A percentile compares a stretch with the other conserved stretches of the same genome.
phyloP scores from a whole-genome alignment of 2,329 filamentous ascomycete genomes.

The Neonectria neomacrospora region DNA sequence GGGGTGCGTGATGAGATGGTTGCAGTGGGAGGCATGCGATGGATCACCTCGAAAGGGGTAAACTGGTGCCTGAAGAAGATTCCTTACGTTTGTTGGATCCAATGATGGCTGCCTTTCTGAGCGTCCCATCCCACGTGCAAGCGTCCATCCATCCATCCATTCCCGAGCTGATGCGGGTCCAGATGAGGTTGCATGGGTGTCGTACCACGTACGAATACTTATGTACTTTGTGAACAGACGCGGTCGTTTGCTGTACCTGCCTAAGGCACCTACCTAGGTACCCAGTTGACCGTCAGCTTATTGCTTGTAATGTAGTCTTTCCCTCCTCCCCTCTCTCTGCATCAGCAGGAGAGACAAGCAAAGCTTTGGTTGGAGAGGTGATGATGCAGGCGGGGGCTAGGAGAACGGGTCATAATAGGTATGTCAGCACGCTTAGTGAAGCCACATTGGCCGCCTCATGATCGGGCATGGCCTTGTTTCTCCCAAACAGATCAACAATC shows the following conservation, averaged over 20 bases:
- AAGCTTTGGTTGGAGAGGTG: neutral
- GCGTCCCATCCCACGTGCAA: neutral
- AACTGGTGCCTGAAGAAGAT: conserved; percentile 11
- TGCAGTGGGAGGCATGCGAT: neutral
- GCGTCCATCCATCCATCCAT: neutral
- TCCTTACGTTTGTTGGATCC: neutral
- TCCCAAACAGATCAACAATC: neutral
- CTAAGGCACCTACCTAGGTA: too few relatives aligned
- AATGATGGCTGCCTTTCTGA: neutral
- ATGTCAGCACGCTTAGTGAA: neutral
- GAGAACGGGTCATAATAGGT: neutral
- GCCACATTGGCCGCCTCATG: neutral
- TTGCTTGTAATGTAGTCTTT: too few relatives aligned
- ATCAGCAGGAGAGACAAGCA: too few relatives aligned
- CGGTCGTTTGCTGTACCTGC: too few relatives aligned
- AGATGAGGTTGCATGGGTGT: conserved; percentile 6
- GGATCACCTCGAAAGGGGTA: neutral
- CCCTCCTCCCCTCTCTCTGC: too few relatives aligned
- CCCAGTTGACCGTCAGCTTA: neutral
- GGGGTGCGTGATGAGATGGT: neutral
- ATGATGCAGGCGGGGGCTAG: neutral
- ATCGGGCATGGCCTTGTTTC: neutral
- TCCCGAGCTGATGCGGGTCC: neutral
- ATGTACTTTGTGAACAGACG: neutral
- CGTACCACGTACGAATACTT: neutral